Conservation (phyloP, 2,329 filamentous ascomycete species). For the Colletotrichum gloeosporioides region DNA sequence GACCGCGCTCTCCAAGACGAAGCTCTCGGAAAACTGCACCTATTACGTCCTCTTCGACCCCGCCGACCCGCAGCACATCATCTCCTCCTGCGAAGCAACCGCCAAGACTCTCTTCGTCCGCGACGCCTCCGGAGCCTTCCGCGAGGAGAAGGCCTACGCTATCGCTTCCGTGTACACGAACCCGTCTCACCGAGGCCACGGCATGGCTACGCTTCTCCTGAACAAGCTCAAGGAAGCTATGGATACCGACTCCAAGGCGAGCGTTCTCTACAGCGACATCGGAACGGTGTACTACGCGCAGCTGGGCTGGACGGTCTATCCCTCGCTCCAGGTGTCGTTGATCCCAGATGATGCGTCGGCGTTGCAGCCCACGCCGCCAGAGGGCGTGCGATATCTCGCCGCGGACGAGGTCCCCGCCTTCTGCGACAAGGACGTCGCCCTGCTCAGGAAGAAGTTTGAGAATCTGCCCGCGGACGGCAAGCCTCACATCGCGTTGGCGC, state of each 20-base stretch:
- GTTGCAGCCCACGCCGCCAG: constrained; percentile 13
- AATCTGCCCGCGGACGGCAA: constrained; percentile 24
- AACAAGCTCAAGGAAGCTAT: constrained; percentile 35
- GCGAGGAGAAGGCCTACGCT: constrained; percentile 31
- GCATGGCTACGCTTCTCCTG: constrained; percentile 41
- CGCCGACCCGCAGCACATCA: constrained; percentile 30
- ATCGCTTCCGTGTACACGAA: constrained; percentile 42
- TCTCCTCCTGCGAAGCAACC: constrained; percentile 36
- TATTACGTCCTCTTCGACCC: constrained; percentile 36
- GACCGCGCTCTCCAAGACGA: constrained; percentile 29
- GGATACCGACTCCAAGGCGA: constrained; percentile 37
- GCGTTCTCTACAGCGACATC: constrained; percentile 39
- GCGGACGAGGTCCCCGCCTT: constrained; percentile 27
- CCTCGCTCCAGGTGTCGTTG: constrained; percentile 37
- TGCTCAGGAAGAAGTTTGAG: constrained; percentile 25
- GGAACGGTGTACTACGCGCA: constrained; percentile 35
- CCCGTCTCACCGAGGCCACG: constrained; percentile 33
- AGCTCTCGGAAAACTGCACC: constrained; percentile 28
- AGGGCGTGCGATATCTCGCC: constrained; percentile 27
- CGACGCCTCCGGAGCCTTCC: constrained; percentile 25
- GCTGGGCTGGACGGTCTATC: constrained; percentile 38
- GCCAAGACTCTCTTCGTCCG: constrained; percentile 29
- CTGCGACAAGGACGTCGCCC: constrained; percentile 30
- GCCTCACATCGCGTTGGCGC: constrained; percentile 37
- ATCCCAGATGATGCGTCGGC: constrained; percentile 26